These are phyloP conservation scores for Pterocarpus macrocarpus DNA, from an alignment of 306 rosid species.

Conservation along the genomic window DNA sequence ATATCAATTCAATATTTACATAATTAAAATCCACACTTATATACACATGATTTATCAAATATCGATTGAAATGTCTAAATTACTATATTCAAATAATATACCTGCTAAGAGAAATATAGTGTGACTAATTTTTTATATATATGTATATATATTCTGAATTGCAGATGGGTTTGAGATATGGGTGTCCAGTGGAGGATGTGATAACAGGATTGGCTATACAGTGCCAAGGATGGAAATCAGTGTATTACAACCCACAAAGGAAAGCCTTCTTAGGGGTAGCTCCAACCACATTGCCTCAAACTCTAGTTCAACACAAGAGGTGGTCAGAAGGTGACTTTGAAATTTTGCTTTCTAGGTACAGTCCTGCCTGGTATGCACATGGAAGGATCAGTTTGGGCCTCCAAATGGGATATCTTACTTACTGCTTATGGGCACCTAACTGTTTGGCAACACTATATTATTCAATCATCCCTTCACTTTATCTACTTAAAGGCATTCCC, in stretches of 20 bases:
- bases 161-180: slow-evolving; percentile 81
- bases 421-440: slow-evolving; percentile 69
- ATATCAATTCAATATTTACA: no score
- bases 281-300: slow-evolving; percentile 61
- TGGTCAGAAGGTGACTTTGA: slow-evolving; percentile 87
- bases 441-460: slow-evolving; percentile 64
- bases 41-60: no score
- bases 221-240: slow-evolving; percentile 78
- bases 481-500: slow-evolving; percentile 68
- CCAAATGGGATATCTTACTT: slow-evolving; percentile 65
- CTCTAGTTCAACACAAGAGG: slow-evolving; percentile 81
- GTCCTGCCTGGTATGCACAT: slow-evolving; percentile 65
- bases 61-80: no score
- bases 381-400: slow-evolving; percentile 71
- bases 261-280: slow-evolving; percentile 77
- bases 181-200: slow-evolving; percentile 85
- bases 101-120: no score
- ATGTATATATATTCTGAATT: background rate
- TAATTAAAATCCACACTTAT: no score
- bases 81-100: no score
- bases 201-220: slow-evolving; percentile 80
- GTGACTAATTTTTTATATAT: no score
- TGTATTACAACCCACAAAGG: slow-evolving; percentile 69
- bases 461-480: slow-evolving; percentile 74
- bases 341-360: slow-evolving; percentile 65